Conservation (phyloP, 2,329 filamentous ascomycete genomes). For the Tolypocladium pustulatum region DNA sequence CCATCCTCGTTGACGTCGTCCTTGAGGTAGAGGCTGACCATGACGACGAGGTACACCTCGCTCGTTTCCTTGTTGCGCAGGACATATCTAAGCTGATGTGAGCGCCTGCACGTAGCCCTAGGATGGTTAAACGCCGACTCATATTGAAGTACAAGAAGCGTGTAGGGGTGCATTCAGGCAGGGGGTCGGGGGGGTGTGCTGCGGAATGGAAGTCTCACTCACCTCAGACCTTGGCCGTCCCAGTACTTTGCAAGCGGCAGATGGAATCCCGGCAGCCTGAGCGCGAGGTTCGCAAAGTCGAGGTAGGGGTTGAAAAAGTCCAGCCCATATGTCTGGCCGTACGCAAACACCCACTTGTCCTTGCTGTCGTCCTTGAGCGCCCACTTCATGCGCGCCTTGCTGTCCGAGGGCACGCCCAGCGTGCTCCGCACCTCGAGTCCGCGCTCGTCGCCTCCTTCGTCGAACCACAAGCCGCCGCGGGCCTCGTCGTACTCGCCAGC, state of each 20-base stretch:
- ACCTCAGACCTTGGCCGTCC: conserved; percentile 71
- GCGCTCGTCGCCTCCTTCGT: conserved; percentile 54
- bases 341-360: conserved; percentile 43
- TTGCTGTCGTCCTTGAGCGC: conserved; percentile 39
- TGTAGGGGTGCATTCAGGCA: neutral
- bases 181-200: neutral
- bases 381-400: conserved; percentile 49
- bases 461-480: conserved; percentile 45
- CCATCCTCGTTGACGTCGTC: conserved; percentile 54
- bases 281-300: conserved; percentile 65
- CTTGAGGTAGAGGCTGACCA: conserved; percentile 67
- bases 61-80: conserved; percentile 69
- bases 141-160: neutral
- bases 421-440: conserved; percentile 34
- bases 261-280: conserved; percentile 63
- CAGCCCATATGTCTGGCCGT: conserved; percentile 39
- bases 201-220: conserved; percentile 35
- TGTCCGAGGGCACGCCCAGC: conserved; percentile 39
- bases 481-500: conserved; percentile 32
- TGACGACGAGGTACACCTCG: conserved; percentile 67
- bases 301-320: conserved; percentile 89
- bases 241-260: conserved; percentile 67
- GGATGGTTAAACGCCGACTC: conserved; percentile 8
- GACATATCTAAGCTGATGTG: conserved; percentile 83
- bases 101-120: conserved; percentile 42